Evolutionary conservation across 1,284 basidiomycete species (phyloP).

Genomic region (Apiotrichum siamense): DNA sequence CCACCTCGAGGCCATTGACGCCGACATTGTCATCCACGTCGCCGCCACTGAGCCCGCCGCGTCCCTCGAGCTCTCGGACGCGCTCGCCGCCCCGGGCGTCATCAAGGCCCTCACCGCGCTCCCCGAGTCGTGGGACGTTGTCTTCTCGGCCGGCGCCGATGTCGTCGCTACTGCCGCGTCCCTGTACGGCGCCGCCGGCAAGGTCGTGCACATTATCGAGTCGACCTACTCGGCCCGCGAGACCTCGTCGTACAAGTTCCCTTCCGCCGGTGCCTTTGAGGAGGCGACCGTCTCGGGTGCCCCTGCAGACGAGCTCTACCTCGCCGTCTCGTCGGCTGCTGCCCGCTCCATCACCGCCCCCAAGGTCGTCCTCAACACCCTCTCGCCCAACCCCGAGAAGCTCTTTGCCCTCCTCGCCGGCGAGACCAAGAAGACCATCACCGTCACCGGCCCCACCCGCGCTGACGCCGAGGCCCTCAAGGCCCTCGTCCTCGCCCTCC

Average conservation of each 20-base stretch:
- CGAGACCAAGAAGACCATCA: conserved; percentile 28
- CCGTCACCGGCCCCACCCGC: conserved; percentile 33
- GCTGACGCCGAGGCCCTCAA: conserved; percentile 41
- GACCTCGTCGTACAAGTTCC: conserved; percentile 37
- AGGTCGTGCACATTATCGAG: conserved; percentile 45
- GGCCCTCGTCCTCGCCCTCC: conserved; percentile 48
- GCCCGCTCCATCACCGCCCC: conserved; percentile 25
- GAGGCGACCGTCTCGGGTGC: conserved; percentile 28
- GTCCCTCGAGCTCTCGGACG: conserved; percentile 59
- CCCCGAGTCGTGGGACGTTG: conserved; percentile 62
- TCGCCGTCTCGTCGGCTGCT: conserved; percentile 34
- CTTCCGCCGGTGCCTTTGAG: conserved; percentile 21
- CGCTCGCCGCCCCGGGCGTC: conserved; percentile 53
- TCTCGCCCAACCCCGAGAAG: conserved; percentile 31
- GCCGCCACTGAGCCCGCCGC: conserved; percentile 60
- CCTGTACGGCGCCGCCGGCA: conserved; percentile 32
- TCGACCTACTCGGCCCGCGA: conserved; percentile 42
- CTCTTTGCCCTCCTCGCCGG: conserved; percentile 32
- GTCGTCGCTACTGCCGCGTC: conserved; percentile 60
- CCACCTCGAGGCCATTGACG: conserved; percentile 59
- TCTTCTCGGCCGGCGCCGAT: conserved; percentile 75
- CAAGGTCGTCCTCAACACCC: conserved; percentile 36
- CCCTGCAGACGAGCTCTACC: conserved; percentile 28
- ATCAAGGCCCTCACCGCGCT: conserved; percentile 56
- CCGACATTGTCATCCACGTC: conserved; percentile 70